Conservation (phyloP, 306 rosid species). For the Geum urbanum region DNA sequence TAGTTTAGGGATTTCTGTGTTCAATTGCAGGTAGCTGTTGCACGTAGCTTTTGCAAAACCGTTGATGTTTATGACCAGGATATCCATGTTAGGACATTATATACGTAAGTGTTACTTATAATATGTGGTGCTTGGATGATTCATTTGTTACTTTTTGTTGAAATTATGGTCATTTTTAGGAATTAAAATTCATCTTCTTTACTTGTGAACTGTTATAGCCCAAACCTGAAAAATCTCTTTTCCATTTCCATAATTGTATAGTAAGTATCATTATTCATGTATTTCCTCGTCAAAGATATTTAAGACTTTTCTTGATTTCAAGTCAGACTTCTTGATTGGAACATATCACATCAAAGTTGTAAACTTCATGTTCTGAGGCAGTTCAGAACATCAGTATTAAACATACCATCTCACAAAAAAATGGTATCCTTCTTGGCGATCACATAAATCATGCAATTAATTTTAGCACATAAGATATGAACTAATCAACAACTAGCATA, state of each 20-base stretch:
- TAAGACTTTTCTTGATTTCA: too few species aligned
- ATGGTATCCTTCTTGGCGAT: neutral
- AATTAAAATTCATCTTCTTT: neutral
- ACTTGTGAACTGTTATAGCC: neutral
- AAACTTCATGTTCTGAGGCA: neutral
- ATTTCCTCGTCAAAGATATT: too few species aligned
- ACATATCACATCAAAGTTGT: constrained; percentile 1
- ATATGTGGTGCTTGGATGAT: constrained; percentile 1
- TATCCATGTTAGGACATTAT: constrained; percentile 63
- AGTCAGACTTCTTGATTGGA: neutral
- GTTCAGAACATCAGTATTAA: neutral
- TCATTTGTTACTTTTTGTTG: neutral
- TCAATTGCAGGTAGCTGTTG: constrained; percentile 69
- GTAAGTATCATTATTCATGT: too few species aligned
- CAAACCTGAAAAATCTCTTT: neutral
- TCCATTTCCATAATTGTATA: too few species aligned
- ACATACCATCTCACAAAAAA: neutral
- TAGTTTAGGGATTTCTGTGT: neutral
- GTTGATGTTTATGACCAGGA: constrained; percentile 90
- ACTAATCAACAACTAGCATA: neutral
- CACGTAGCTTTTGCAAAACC: constrained; percentile 67
- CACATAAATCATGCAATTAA: neutral
- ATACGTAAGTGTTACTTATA: constrained; percentile 52
- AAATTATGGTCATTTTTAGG: neutral
- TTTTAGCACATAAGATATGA: neutral